These are phyloP conservation scores for Picea glauca DNA, from an alignment of 75 land plant genomes.

Conservation along the genomic window DNA sequence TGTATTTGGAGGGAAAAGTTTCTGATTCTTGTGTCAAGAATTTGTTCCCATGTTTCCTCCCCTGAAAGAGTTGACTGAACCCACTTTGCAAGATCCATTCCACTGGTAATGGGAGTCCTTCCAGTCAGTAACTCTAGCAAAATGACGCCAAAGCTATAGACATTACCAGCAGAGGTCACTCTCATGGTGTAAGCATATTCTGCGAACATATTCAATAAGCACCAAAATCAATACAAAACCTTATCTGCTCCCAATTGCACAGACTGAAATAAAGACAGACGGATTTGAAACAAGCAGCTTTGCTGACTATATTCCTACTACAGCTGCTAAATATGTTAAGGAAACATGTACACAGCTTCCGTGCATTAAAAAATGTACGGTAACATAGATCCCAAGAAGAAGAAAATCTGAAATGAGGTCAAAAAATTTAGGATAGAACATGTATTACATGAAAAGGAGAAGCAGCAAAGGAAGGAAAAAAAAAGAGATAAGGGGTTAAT, in stretches of 20 bases:
- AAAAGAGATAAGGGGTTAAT: too few species aligned
- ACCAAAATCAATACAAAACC: neutral
- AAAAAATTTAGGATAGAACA: too few species aligned
- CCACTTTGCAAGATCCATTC: slow-evolving; percentile 66
- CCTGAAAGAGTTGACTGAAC: slow-evolving; percentile 38
- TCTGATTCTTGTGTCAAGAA: slow-evolving; percentile 53
- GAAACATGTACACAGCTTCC: neutral
- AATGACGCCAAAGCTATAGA: slow-evolving; percentile 77
- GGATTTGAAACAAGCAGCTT: neutral
- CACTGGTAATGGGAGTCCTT: slow-evolving; percentile 48
- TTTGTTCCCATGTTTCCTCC: slow-evolving; percentile 38
- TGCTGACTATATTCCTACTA: neutral
- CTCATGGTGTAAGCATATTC: slow-evolving; percentile 92
- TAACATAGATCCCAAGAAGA: too few species aligned
- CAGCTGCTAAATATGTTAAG: neutral
- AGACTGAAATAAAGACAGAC: neutral
- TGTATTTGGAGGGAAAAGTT: slow-evolving; percentile 20
- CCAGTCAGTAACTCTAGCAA: slow-evolving; percentile 76
- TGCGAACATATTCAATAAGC: slow-evolving; percentile 17
- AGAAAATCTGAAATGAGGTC: too few species aligned
- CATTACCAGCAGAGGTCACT: slow-evolving; percentile 60
- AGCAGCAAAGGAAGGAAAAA: too few species aligned
- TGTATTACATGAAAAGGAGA: too few species aligned
- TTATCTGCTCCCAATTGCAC: neutral
- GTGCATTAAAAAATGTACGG: neutral